Percentiles rank a stretch among this genome's conserved stretches.
phyloP scores from a whole-genome alignment of 1,139 yeast genomes.

The Taphrina sp. region DNA sequence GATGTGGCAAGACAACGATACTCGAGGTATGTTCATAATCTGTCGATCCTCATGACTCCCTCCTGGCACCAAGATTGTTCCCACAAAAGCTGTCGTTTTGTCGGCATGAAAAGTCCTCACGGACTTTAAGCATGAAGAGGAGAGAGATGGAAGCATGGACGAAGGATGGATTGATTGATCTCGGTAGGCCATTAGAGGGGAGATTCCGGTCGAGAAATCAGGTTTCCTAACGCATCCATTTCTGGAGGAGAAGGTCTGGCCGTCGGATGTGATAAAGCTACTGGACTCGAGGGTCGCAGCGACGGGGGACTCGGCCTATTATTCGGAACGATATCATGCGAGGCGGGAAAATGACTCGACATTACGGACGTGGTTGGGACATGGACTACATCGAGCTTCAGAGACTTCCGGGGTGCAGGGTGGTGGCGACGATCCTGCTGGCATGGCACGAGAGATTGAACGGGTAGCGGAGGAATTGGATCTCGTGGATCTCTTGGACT shows the following conservation, averaged over 20 bases:
- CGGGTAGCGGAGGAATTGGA: slow-evolving; percentile 49
- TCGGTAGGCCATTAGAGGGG: slow-evolving; percentile 24
- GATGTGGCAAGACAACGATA: slow-evolving; percentile 32
- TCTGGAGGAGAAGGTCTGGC: slow-evolving; percentile 47
- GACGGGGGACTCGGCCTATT: slow-evolving; percentile 57
- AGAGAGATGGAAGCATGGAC: not conserved
- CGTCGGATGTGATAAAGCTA: slow-evolving; percentile 51
- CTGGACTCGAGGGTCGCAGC: slow-evolving; percentile 63
- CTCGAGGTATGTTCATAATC: slow-evolving; percentile 11
- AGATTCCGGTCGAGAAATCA: slow-evolving; percentile 48
- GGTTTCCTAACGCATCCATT: slow-evolving; percentile 58
- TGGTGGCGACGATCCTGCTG: not conserved
- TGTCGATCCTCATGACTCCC: no score
- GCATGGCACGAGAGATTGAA: slow-evolving; percentile 37
- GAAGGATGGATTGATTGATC: no score
- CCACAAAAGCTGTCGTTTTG: no score
- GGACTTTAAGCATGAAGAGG: not conserved
- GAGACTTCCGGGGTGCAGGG: slow-evolving; percentile 27
- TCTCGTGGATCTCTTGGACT: slow-evolving; percentile 56
- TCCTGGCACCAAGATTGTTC: no score
- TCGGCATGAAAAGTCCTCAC: no score
- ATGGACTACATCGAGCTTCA: slow-evolving; percentile 34
- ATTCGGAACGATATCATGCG: slow-evolving; percentile 85
- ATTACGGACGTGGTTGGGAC: slow-evolving; percentile 58
- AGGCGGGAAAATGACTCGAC: slow-evolving; percentile 79